Conservation (phyloP, 805 yeast genomes). For the Monosporozyma unispora region DNA sequence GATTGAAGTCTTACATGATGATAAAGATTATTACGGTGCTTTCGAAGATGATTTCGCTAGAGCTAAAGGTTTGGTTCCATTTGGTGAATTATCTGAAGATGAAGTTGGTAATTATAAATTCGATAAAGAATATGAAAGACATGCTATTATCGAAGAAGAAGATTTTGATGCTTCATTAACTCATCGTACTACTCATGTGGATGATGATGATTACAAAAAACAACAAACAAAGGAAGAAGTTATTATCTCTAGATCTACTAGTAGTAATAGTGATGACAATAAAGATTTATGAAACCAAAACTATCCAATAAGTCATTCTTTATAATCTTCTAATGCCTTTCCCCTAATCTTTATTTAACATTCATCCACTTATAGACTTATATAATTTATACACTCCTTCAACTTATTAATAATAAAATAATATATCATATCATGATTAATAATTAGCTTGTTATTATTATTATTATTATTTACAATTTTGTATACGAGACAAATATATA, state of each 20-base stretch:
- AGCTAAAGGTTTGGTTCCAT: slow-evolving; percentile 28
- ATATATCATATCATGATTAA: no score
- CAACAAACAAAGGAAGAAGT: background rate
- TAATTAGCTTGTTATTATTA: background rate
- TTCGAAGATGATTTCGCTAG: slow-evolving; percentile 32
- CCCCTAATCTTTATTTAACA: background rate
- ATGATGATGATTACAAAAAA: background rate
- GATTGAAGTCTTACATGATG: slow-evolving; percentile 31
- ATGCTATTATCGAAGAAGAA: background rate
- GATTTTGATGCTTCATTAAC: background rate
- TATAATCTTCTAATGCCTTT: background rate
- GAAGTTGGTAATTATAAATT: slow-evolving; percentile 12
- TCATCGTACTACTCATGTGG: background rate
- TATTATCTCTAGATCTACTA: background rate
- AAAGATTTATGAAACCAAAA: background rate
- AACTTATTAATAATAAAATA: background rate
- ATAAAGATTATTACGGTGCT: slow-evolving; percentile 33
- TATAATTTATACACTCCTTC: background rate
- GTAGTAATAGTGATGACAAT: background rate
- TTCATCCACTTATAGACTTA: background rate
- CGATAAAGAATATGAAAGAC: slow-evolving; percentile 1
- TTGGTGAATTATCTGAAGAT: slow-evolving; percentile 21
- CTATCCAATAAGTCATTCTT: no score
- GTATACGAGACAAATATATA: no score
- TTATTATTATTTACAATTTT: background rate